These are phyloP conservation scores for Crucihimalaya himalaica DNA, from an alignment of 345 rosid species.

Conservation along the genomic window DNA sequence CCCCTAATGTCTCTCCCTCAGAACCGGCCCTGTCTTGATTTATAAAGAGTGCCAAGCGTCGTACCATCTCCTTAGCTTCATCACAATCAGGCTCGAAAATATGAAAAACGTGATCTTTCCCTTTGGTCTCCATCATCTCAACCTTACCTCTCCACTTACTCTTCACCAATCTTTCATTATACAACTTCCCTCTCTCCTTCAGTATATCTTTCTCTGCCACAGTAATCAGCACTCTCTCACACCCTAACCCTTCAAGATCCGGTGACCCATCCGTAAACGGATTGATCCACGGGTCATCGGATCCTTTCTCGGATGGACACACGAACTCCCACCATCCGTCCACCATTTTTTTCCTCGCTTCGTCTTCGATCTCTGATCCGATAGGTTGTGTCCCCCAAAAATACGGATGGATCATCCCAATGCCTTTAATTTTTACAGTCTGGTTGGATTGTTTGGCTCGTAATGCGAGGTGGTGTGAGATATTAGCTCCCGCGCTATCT, in stretches of 20 bases:
- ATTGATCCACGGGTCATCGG: conserved; percentile 77
- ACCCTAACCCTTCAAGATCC: conserved; percentile 47
- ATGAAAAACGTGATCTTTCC: conserved; percentile 75
- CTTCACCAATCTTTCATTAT: conserved; percentile 51
- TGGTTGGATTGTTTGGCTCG: conserved; percentile 34
- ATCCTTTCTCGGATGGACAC: conserved; percentile 65
- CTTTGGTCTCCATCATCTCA: conserved; percentile 60
- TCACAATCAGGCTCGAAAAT: conserved; percentile 52
- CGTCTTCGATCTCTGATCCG: conserved; percentile 53
- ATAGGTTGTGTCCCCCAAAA: conserved; percentile 70
- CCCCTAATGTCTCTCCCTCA: too few species aligned
- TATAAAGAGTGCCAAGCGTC: conserved; percentile 54
- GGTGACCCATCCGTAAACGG: conserved; percentile 65
- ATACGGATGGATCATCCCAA: conserved; percentile 73
- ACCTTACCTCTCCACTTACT: conserved; percentile 59
- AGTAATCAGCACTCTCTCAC: conserved; percentile 49
- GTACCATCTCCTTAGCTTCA: conserved; percentile 52
- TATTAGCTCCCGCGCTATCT: conserved; percentile 78
- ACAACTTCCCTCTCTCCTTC: conserved; percentile 59
- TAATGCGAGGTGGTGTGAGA: conserved; percentile 66
- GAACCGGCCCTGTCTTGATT: too few species aligned
- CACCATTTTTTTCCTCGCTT: conserved; percentile 56
- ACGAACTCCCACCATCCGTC: conserved; percentile 81
- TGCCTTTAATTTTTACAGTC: conserved; percentile 49
- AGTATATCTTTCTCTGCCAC: conserved; percentile 72